These are phyloP conservation scores for Immersiella caudata DNA, from an alignment of 495 filamentous ascomycete species.

Conservation along the genomic window DNA sequence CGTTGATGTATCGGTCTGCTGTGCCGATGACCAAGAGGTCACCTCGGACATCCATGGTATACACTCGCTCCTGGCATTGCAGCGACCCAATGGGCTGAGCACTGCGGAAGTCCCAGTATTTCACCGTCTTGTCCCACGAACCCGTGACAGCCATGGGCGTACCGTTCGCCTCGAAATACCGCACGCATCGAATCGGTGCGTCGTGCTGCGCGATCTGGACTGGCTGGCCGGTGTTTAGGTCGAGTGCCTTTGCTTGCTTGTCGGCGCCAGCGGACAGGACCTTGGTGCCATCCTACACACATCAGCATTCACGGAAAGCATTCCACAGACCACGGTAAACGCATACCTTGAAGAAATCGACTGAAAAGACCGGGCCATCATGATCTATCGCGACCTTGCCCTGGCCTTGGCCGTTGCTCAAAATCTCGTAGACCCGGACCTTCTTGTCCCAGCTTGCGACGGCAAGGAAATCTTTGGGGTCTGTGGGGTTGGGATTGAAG, in stretches of 20 bases:
- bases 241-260: constrained; percentile 78
- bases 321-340: constrained; percentile 5
- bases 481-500: constrained; percentile 64
- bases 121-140: constrained; percentile 94
- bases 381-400: constrained; percentile 73
- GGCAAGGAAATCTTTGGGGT: constrained; percentile 70
- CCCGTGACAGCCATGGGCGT: constrained; percentile 79
- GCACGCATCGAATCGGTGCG: constrained; percentile 74
- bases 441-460: constrained; percentile 92
- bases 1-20: constrained; percentile 88
- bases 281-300: constrained; percentile 60
- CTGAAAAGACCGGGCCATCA: constrained; percentile 72
- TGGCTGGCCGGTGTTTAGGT: constrained; percentile 61
- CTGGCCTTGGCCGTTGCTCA: constrained; percentile 65
- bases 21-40: constrained; percentile 87
- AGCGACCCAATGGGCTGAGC: constrained; percentile 61
- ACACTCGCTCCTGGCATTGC: constrained; percentile 78
- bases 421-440: constrained; percentile 86
- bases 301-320: not conserved
- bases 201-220: constrained; percentile 76
- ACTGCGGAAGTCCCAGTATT: constrained; percentile 86
- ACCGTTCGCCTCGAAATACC: constrained; percentile 67
- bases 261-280: constrained; percentile 83
- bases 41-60: constrained; percentile 83
- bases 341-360: constrained; percentile 79